These are phyloP conservation scores for Epichloe brachyelytri DNA, from an alignment of 2,329 filamentous ascomycete genomes.

Conservation along the genomic window DNA sequence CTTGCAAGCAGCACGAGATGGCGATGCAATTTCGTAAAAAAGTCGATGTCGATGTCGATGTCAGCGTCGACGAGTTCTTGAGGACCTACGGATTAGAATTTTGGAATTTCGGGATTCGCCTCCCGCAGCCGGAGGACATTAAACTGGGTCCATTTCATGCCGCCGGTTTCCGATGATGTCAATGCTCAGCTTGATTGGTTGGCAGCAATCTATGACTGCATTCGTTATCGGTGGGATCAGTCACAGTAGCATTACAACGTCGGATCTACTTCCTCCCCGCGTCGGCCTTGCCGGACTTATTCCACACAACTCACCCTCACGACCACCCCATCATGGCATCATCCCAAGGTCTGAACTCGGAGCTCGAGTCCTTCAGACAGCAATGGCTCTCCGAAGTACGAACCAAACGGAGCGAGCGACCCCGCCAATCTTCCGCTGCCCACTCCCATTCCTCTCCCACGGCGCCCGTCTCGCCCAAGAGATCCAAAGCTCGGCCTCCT, in stretches of 20 bases:
- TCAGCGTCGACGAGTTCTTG: neutral
- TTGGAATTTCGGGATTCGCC: slow-evolving; percentile 3
- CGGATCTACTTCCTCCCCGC: neutral
- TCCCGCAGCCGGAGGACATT: slow-evolving; percentile 3
- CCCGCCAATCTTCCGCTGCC: neutral
- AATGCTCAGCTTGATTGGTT: slow-evolving; percentile 3
- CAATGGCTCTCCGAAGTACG: slow-evolving; percentile 79
- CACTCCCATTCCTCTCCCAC: neutral
- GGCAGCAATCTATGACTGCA: neutral
- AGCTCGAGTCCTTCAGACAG: slow-evolving; percentile 73
- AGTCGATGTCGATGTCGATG: neutral
- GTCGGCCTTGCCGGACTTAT: slow-evolving; percentile 3
- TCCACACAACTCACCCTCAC: neutral
- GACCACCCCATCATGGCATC: slow-evolving; percentile 4
- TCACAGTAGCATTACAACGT: neutral
- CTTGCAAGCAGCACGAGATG: slow-evolving; percentile 1
- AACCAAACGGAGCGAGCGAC: slow-evolving; percentile 14
- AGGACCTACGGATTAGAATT: no score
- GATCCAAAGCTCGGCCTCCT: neutral
- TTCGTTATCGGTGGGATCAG: neutral
- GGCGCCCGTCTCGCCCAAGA: neutral
- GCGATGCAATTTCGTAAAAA: neutral
- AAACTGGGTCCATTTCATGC: slow-evolving; percentile 2
- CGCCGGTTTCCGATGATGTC: slow-evolving; percentile 7
- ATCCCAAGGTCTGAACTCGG: slow-evolving; percentile 35